Percentiles rank a stretch among this genome's conserved stretches.
phyloP scores from a whole-genome alignment of 1,139 yeast species.

The Blastobotrys indianensis region DNA sequence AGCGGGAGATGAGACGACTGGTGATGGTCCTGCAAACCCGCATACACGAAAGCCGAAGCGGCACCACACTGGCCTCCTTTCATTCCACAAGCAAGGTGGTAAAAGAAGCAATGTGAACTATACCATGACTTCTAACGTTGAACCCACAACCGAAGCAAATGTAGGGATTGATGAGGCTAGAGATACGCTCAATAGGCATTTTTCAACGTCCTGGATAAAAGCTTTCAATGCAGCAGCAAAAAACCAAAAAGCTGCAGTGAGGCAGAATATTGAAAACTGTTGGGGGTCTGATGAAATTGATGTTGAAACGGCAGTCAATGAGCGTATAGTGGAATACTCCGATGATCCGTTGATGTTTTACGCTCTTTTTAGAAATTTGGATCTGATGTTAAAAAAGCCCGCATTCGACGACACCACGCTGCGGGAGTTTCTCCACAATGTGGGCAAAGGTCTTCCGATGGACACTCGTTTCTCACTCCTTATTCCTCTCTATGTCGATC shows the following conservation, averaged over 20 bases:
- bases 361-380: conserved; percentile 52
- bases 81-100: not conserved
- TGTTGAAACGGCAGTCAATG: conserved; percentile 43
- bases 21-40: not conserved
- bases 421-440: conserved; percentile 55
- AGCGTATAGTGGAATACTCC: conserved; percentile 52
- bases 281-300: conserved; percentile 44
- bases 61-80: not conserved
- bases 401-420: conserved; percentile 48
- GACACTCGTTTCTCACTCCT: conserved; percentile 63
- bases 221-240: conserved; percentile 25
- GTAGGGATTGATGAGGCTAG: conserved; percentile 35
- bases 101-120: conserved; percentile 6
- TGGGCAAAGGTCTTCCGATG: conserved; percentile 79
- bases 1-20: not conserved
- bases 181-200: conserved; percentile 36
- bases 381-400: conserved; percentile 50
- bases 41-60: not conserved
- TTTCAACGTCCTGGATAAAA: conserved; percentile 70
- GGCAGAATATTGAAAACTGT: conserved; percentile 46
- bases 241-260: conserved; percentile 39
- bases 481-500: conserved; percentile 53
- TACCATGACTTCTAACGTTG: conserved; percentile 19
- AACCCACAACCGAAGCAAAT: conserved; percentile 22
- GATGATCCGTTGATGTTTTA: conserved; percentile 61